A percentile compares a stretch with the other conserved stretches of the same genome.
phyloP scores from a whole-genome alignment of 83 land plant species.

The Thuja plicata region DNA sequence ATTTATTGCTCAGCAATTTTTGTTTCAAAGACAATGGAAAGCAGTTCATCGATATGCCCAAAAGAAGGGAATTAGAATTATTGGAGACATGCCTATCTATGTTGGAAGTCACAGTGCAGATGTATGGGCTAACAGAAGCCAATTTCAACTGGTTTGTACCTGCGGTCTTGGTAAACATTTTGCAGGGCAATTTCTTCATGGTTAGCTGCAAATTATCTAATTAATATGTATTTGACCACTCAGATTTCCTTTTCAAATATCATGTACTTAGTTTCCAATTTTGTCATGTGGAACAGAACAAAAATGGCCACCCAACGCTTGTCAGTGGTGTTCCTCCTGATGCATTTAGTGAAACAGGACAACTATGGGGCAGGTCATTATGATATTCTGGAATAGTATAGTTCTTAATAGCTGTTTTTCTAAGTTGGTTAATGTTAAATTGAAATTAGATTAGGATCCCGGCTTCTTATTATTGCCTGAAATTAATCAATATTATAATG shows the following conservation, averaged over 20 bases:
- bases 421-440: neutral
- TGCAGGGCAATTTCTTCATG: neutral
- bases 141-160: slow-evolving; percentile 76
- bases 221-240: neutral
- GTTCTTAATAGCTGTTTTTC: neutral
- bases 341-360: slow-evolving; percentile 98
- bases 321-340: slow-evolving; percentile 99
- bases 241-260: neutral
- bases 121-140: slow-evolving; percentile 90
- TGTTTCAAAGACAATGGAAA: slow-evolving; percentile 97
- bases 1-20: slow-evolving; percentile 90
- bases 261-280: neutral
- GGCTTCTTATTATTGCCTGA: neutral
- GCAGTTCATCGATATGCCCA: slow-evolving; percentile 80
- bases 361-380: slow-evolving; percentile 92
- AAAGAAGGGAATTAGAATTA: slow-evolving; percentile 74
- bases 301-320: slow-evolving; percentile 60
- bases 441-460: neutral
- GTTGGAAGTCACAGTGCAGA: slow-evolving; percentile 98
- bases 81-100: slow-evolving; percentile 99
- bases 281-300: slow-evolving; percentile 43
- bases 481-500: neutral
- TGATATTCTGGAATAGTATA: neutral
- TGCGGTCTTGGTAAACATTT: neutral
- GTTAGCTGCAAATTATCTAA: neutral